Base-by-base conservation (phyloP, 305 asterid genomes). In the Fraxinus albicans region DNA sequence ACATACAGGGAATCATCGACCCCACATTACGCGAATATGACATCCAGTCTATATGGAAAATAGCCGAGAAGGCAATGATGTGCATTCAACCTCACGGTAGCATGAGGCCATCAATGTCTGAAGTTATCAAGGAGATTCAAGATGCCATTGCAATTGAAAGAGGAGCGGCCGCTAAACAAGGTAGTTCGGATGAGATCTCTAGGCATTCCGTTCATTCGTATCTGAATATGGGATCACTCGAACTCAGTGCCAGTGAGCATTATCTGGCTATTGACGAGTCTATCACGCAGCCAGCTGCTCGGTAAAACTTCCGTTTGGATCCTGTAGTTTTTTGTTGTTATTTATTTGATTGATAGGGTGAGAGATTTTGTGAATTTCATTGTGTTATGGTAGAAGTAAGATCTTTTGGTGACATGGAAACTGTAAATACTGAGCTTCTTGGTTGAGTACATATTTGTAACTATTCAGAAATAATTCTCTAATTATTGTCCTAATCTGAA, bases 1-100 rank as follows among this genome's bases (percentile, higher is more conserved):
- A 96, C 89, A 89, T 96, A 84, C 99, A 95, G 85, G 96, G 98
- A 23, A 96, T 96, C 79, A 93, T 96, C 35, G 99, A 96, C 87
- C 98, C 97, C 4, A 25, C 93, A n/a, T 84, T 96, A 67, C 87
- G 55, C 3, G 94, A 90, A 0, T 96, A 93, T 67, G 98, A 96
- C 83, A 92, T 93, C 81, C 99, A 96, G 63, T 96, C 99, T 1
- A 95, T 96, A 95, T 95, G 99, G 99, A 96, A 95, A 88, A 96
- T 96, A 88, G 99, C 99, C 0, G 99, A 96, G 92, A 96, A 92
- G 80, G 99, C 99, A 19, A 44, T 96, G 88, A 92, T 95, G 98
- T 96, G 99, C 73, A 95, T 95, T n/a, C 98, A 90, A 72, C 92
- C 99, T n/a, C 98, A 96, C 23, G 98, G 98, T 63, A 89, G 87